These are phyloP conservation scores for Urostyla sp. DNA, from an alignment of 73 alveolate species.

Conservation along the genomic window DNA sequence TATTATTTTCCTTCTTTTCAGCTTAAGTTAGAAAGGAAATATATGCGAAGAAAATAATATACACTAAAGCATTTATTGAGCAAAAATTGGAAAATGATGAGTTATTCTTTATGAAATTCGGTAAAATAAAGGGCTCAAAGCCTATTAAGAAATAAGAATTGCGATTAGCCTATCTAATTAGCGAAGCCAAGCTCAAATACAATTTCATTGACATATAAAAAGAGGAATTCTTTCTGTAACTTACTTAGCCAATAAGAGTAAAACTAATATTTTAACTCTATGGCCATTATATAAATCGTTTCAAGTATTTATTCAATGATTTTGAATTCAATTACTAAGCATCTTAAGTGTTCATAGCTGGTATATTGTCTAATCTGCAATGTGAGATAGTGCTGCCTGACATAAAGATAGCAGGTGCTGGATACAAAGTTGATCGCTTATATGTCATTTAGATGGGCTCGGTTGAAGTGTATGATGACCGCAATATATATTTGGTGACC, in stretches of 20 bases:
- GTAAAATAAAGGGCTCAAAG: slow-evolving; percentile 31
- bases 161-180: not conserved
- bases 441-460: slow-evolving; percentile 15
- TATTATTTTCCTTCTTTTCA: slow-evolving; percentile 36
- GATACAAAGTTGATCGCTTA: not conserved
- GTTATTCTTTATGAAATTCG: slow-evolving; percentile 25
- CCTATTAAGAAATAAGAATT: slow-evolving; percentile 23
- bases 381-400: slow-evolving; percentile 18
- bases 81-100: slow-evolving; percentile 28
- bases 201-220: slow-evolving; percentile 22
- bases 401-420: not conserved
- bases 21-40: slow-evolving; percentile 9
- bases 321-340: slow-evolving; percentile 34
- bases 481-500: not conserved
- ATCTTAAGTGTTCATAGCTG: not conserved
- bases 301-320: slow-evolving; percentile 38
- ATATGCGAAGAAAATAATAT: not conserved
- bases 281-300: slow-evolving; percentile 18
- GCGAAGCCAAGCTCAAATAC: slow-evolving; percentile 24
- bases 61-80: not conserved
- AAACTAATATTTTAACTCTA: slow-evolving; percentile 16
- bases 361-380: slow-evolving; percentile 16
- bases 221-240: not conserved
- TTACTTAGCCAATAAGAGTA: not conserved
- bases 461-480: not conserved